Conservation (phyloP, 257 asterid species). For the Orobanche coerulescens region DNA sequence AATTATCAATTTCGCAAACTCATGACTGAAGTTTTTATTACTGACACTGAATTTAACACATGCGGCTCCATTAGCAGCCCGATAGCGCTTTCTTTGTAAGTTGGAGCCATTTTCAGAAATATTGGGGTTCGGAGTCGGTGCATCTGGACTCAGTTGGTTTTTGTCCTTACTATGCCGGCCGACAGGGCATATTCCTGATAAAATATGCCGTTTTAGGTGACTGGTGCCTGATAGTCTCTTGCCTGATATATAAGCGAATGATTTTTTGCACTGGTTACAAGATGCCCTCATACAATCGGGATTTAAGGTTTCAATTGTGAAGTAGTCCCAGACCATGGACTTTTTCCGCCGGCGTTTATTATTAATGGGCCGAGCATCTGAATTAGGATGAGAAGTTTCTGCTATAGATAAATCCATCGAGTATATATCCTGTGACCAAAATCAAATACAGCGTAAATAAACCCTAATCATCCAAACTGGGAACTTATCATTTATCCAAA, state of each 20-base stretch:
- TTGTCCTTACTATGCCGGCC: constrained; percentile 32
- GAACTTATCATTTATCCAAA: too few relatives aligned
- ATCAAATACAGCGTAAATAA: constrained; percentile 6
- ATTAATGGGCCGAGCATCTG: constrained; percentile 48
- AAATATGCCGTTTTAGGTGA: constrained; percentile 79
- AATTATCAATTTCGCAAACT: constrained; percentile 69
- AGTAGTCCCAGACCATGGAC: constrained; percentile 87
- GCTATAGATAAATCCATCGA: constrained; percentile 39
- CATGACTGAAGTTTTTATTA: constrained; percentile 27
- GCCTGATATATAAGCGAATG: constrained; percentile 80
- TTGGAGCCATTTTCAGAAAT: constrained; percentile 38
- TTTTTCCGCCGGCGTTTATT: constrained; percentile 65
- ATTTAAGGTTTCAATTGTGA: constrained; percentile 43
- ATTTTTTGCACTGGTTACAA: constrained; percentile 78
- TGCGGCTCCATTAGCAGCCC: constrained; percentile 36
- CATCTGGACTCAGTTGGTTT: constrained; percentile 25
- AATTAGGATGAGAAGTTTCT: constrained; percentile 34
- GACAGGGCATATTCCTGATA: constrained; percentile 69
- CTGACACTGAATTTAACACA: constrained; percentile 32
- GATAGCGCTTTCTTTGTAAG: constrained; percentile 57
- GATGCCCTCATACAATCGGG: constrained; percentile 54
- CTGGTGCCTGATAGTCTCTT: constrained; percentile 82
- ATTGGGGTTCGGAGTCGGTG: constrained; percentile 26
- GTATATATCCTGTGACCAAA: constrained; percentile 31
- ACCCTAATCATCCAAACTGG: too few relatives aligned